A percentile compares a stretch with the other conserved stretches of the same genome.
Conservation (phyloP, 1,139 yeast species). For the Wickerhamomyces sp. region DNA sequence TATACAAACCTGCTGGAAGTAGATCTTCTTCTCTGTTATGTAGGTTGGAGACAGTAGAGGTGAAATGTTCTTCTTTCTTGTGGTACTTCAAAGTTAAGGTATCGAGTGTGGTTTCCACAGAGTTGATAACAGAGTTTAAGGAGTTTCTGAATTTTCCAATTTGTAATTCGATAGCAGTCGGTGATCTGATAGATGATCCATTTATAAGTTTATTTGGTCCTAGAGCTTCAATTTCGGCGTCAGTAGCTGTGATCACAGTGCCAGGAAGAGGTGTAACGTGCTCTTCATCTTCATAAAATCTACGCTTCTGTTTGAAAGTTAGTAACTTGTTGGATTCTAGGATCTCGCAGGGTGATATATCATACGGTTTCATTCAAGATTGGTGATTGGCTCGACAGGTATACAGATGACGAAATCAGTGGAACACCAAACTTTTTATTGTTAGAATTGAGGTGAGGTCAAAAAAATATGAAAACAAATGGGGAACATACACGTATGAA, state of each 20-base stretch:
- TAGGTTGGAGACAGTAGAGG: conserved; percentile 61
- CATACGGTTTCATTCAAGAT: conserved; percentile 7
- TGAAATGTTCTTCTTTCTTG: conserved; percentile 59
- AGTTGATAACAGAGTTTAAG: conserved; percentile 33
- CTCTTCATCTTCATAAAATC: conserved; percentile 62
- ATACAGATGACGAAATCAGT: conserved; percentile 2
- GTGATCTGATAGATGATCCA: conserved; percentile 55
- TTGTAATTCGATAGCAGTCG: conserved; percentile 24
- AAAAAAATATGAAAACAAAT: not conserved
- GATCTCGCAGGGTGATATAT: not conserved
- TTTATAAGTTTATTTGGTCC: conserved; percentile 45
- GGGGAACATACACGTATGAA: conserved; percentile 1
- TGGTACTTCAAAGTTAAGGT: conserved; percentile 46
- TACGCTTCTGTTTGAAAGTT: conserved; percentile 24
- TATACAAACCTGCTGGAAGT: conserved; percentile 69
- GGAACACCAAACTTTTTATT: conserved; percentile 6
- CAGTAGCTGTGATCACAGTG: conserved; percentile 46
- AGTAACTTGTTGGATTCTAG: too few relatives aligned
- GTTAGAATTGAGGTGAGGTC: not conserved
- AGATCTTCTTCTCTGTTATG: conserved; percentile 71
- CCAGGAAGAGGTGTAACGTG: conserved; percentile 50
- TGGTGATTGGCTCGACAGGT: conserved; percentile 2
- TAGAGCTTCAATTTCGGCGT: conserved; percentile 36
- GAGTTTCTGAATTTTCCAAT: conserved; percentile 38
- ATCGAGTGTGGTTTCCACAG: conserved; percentile 35